Evolutionary conservation across 169 alveolate genomes (phyloP), one percentile per base, ranked within the genome.

Genomic region (Eimeria zaria): DNA sequence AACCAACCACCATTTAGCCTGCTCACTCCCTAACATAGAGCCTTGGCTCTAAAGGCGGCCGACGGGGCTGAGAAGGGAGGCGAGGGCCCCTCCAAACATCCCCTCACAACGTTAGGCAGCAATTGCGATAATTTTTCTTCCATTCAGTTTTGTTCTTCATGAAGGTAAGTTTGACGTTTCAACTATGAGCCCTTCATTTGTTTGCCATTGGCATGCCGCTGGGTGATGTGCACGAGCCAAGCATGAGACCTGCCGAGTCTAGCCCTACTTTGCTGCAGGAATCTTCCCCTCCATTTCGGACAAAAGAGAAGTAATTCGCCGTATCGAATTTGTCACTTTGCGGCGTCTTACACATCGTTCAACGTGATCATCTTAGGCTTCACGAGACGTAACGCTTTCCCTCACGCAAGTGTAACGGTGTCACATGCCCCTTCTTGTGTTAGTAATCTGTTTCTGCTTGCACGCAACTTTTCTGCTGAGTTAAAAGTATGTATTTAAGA

Each of bases 161-260:
- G 51, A 5, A 14, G 27, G 14, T 33, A 33, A 11, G 80, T 8
- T 33, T 69, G 12, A 14, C 51, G 36, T 33, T 69, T 69, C 51
- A 69, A 69, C 16, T 4, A 3, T 5, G 24, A 12, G 14, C 9
- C 24, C n/a, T 1, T 69, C 51, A 18, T 30, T 69, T 46, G 27
- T 36, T 33, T 36, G 51, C 80, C 80, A 33, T 22, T 64, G 44
- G 0, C 16, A 27, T 7, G 74, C 36, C 74, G 36, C 74, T n/a
- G n/a, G 6, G 1, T 64, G 74, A 36, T 30, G 80, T 51, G 33
- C 30, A 16, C 27, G 27, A 69, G 46, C n/a, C 51, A 33, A 9
- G 51, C 80, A 20, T 51, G 80, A 14, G 48, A n/a, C n/a, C 30
- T 69, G n/a, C n/a, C n/a, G n/a, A n/a, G 80, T 69, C 80, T 69